A percentile compares a stretch with the other conserved stretches of the same genome.
phyloP scores from a whole-genome alignment of 2,329 filamentous ascomycete genomes.

The Myriosclerotinia duriaeana region DNA sequence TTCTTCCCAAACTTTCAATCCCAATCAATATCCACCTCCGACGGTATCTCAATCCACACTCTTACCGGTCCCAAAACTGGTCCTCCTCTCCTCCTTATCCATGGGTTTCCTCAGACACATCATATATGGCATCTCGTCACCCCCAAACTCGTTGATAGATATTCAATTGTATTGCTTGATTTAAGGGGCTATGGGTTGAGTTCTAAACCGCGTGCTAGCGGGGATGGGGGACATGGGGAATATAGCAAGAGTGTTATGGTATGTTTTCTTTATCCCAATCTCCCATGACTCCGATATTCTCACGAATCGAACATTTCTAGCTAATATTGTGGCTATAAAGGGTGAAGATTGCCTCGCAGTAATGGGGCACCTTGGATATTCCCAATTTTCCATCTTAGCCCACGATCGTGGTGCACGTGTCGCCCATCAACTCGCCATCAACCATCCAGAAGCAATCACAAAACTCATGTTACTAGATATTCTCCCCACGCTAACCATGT shows the following conservation, averaged over 20 bases:
- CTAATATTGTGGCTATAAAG: neutral
- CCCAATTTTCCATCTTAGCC: slow-evolving; percentile 50
- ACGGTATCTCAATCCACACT: neutral
- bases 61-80: slow-evolving; percentile 16
- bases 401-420: slow-evolving; percentile 59
- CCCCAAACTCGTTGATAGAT: slow-evolving; percentile 43
- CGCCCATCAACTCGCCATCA: slow-evolving; percentile 54
- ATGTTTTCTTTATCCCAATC: neutral
- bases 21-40: neutral
- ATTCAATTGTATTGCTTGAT: slow-evolving; percentile 49
- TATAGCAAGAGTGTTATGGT: slow-evolving; percentile 54
- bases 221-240: slow-evolving; percentile 24
- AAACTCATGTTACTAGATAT: slow-evolving; percentile 53
- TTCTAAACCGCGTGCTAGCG: slow-evolving; percentile 45
- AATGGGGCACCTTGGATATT: slow-evolving; percentile 47
- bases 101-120: slow-evolving; percentile 54
- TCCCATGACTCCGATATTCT: neutral
- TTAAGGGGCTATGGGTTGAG: slow-evolving; percentile 54
- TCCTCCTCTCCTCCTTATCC: slow-evolving; percentile 49
- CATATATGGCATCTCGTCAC: slow-evolving; percentile 54
- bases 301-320: neutral
- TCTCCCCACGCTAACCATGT: slow-evolving; percentile 56
- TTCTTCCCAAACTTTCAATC: slow-evolving; percentile 9
- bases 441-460: slow-evolving; percentile 39
- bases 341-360: slow-evolving; percentile 46